phyloP scores from a whole-genome alignment of 2,329 filamentous ascomycete genomes.

The Aspergillus ibericus region DNA sequence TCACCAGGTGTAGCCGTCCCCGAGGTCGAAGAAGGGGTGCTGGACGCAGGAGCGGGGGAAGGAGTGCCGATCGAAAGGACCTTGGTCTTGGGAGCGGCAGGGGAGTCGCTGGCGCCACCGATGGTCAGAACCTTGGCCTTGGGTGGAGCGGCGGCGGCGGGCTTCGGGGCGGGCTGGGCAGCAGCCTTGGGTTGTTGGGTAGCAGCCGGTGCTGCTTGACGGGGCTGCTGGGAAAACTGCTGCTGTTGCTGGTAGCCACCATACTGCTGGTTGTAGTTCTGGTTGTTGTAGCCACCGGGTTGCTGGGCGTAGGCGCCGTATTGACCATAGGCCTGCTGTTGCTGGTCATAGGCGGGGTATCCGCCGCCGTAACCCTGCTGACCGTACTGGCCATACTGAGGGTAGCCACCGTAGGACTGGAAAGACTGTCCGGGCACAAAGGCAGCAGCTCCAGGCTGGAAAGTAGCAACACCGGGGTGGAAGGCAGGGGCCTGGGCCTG shows the following conservation, averaged over 20 bases:
- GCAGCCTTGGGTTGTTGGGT: constrained; percentile 43
- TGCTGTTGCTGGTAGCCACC: constrained; percentile 48
- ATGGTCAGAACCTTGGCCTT: constrained; percentile 64
- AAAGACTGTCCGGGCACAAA: constrained; percentile 74
- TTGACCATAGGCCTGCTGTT: constrained; percentile 46
- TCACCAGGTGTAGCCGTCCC: constrained; percentile 54
- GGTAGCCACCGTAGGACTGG: constrained; percentile 58
- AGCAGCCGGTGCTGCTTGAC: constrained; percentile 48
- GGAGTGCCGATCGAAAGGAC: constrained; percentile 72
- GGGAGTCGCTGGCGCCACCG: constrained; percentile 51
- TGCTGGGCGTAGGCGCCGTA: constrained; percentile 46
- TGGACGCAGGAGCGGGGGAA: constrained; percentile 30
- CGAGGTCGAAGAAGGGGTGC: constrained; percentile 44
- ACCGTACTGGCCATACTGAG: constrained; percentile 53
- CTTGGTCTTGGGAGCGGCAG: constrained; percentile 62
- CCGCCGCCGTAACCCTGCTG: constrained; percentile 51
- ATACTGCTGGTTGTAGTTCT: constrained; percentile 39
- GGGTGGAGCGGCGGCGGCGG: constrained; percentile 47
- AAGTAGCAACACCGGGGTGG: constrained; percentile 62
- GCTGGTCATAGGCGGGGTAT: constrained; percentile 48
- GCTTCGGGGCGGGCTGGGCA: constrained; percentile 52
- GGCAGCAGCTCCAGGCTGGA: constrained; percentile 66
- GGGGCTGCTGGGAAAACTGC: constrained; percentile 32
- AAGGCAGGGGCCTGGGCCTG: constrained; percentile 57
- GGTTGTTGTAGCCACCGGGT: constrained; percentile 45